phyloP scores from a whole-genome alignment of 2,329 filamentous ascomycete genomes.

The Colletotrichum tamarilloi region DNA sequence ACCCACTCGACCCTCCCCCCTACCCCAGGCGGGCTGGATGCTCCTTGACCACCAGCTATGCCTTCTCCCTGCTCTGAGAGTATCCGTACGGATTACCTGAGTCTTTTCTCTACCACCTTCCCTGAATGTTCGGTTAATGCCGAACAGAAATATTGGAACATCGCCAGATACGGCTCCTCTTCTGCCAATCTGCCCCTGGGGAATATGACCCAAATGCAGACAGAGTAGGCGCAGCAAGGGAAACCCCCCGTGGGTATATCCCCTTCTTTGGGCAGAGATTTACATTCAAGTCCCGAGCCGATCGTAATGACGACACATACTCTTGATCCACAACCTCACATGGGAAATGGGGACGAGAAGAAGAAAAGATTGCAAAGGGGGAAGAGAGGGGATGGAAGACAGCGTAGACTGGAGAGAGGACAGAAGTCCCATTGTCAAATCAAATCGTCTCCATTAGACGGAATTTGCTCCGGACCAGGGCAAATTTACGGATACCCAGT shows the following conservation, averaged over 20 bases:
- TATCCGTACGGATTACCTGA: not conserved
- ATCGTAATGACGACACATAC: slow-evolving; percentile 34
- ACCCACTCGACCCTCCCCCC: too few species aligned
- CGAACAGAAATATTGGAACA: not conserved
- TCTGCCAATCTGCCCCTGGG: not conserved
- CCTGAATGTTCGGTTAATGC: slow-evolving; percentile 25
- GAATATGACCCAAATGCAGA: not conserved
- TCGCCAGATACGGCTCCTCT: not conserved
- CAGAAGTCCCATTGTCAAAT: not conserved
- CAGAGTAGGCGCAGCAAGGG: not conserved
- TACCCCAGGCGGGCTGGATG: not conserved
- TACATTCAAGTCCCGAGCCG: slow-evolving; percentile 25
- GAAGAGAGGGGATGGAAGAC: too few species aligned
- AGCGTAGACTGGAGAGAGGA: not conserved
- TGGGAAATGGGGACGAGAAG: not conserved
- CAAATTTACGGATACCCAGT: not conserved
- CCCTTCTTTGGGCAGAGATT: slow-evolving; percentile 1
- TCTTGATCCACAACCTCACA: not conserved
- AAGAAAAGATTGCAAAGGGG: not conserved
- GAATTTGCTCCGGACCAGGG: not conserved
- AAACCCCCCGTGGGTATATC: not conserved
- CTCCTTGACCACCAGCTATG: not conserved
- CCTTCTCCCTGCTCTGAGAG: not conserved
- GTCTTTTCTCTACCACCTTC: not conserved
- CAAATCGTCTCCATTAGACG: not conserved